A percentile compares a stretch with the other conserved stretches of the same genome.
phyloP scores from a whole-genome alignment of 352 stramenopile species.

The Phytophthora pini region DNA sequence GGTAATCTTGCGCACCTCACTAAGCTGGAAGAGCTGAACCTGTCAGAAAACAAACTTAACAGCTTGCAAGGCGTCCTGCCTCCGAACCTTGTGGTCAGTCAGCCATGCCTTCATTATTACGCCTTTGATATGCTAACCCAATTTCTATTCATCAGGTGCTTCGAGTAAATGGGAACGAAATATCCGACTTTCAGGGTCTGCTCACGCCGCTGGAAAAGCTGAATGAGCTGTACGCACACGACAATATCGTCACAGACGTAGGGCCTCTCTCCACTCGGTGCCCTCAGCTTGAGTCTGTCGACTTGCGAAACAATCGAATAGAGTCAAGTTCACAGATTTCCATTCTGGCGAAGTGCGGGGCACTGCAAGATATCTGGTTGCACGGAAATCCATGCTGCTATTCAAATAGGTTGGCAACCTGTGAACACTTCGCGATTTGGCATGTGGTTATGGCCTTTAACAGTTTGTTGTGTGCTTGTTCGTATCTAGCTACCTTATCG shows the following conservation, averaged over 20 bases:
- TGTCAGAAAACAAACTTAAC: conserved; percentile 64
- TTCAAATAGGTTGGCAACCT: conserved; percentile 44
- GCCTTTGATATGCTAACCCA: neutral
- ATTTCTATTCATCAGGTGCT: conserved; percentile 39
- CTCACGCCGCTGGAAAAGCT: conserved; percentile 44
- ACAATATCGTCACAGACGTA: conserved; percentile 56
- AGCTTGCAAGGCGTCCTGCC: conserved; percentile 61
- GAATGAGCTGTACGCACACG: conserved; percentile 73
- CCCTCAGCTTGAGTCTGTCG: conserved; percentile 73
- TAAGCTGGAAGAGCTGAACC: conserved; percentile 79
- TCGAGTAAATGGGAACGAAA: conserved; percentile 56
- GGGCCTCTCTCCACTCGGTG: conserved; percentile 37
- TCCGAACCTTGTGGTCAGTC: conserved; percentile 50
- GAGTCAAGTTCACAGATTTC: conserved; percentile 27
- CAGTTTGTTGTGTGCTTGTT: neutral
- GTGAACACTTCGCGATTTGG: neutral
- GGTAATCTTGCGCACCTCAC: conserved; percentile 66
- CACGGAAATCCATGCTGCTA: conserved; percentile 71
- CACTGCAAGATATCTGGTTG: conserved; percentile 72
- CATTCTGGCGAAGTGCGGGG: conserved; percentile 30
- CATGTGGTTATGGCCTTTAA: neutral
- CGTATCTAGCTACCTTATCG: conserved; percentile 57
- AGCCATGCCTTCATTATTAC: neutral
- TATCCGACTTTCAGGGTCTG: conserved; percentile 52
- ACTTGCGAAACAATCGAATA: conserved; percentile 72